Conservation (phyloP, 768 basidiomycete genomes). For the Leccinum ochraceum region DNA sequence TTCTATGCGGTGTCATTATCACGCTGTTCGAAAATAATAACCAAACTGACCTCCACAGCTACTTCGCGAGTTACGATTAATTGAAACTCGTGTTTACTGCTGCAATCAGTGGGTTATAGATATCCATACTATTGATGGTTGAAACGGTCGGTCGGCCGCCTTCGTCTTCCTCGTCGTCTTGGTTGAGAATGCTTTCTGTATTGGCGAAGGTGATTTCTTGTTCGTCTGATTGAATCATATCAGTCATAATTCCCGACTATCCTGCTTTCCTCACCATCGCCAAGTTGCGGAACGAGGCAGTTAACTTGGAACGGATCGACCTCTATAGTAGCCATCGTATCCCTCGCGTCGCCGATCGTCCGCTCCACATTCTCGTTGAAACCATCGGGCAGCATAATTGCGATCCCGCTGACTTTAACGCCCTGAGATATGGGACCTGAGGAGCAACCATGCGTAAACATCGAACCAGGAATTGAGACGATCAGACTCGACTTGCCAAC, state of each 20-base stretch:
- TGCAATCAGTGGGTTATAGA: too few species aligned
- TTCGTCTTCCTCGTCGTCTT: not conserved
- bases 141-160: not conserved
- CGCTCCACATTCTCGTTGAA: not conserved
- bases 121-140: too few species aligned
- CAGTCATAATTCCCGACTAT: not conserved
- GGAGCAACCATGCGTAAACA: not conserved
- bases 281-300: not conserved
- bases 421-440: not conserved
- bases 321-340: not conserved
- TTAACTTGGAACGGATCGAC: constrained; percentile 10
- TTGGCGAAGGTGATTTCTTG: not conserved
- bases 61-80: not conserved
- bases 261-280: constrained; percentile 1
- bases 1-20: too few species aligned
- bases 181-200: not conserved
- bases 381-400: constrained; percentile 2
- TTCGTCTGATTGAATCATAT: not conserved
- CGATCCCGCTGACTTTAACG: not conserved
- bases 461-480: not conserved
- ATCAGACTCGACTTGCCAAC: not conserved
- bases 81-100: too few species aligned
- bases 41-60: not conserved
- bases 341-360: constrained; percentile 1
- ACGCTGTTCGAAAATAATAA: too few species aligned